A percentile compares a stretch with the other conserved stretches of the same genome.
phyloP scores from a whole-genome alignment of 2,329 filamentous ascomycete genomes.

The Emergomyces orientalis region DNA sequence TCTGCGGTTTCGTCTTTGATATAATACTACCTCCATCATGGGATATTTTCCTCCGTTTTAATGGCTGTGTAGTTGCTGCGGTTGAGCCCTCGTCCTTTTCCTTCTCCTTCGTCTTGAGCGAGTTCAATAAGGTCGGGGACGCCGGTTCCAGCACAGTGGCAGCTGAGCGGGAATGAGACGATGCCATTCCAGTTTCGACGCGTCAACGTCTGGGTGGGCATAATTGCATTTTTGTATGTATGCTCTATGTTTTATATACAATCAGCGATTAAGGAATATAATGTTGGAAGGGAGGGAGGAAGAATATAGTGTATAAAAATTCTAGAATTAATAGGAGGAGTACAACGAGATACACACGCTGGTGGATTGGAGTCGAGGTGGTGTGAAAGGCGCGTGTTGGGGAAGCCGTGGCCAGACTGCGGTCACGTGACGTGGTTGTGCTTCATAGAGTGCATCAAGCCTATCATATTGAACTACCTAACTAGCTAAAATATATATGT shows the following conservation, averaged over 20 bases:
- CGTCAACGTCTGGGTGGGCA: conserved; percentile 17
- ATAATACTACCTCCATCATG: conserved; percentile 12
- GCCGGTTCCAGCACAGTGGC: conserved; percentile 26
- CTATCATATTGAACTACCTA: too few species aligned
- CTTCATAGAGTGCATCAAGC: background rate
- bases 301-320: background rate
- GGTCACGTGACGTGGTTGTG: background rate
- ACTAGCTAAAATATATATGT: too few species aligned
- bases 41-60: conserved; percentile 27
- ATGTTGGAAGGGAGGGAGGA: background rate
- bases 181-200: conserved; percentile 28
- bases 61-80: background rate
- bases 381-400: background rate
- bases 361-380: background rate
- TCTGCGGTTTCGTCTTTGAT: background rate
- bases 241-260: background rate
- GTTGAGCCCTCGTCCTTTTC: background rate
- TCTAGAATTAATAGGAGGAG: background rate
- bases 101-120: conserved; percentile 6
- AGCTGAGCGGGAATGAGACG: conserved; percentile 24
- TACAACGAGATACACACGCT: background rate
- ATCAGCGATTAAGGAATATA: background rate
- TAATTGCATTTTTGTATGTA: background rate
- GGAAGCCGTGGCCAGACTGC: background rate
- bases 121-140: conserved; percentile 27